These are phyloP conservation scores for Hysterium pulicare DNA, from an alignment of 2,329 filamentous ascomycete genomes.

Conservation along the genomic window DNA sequence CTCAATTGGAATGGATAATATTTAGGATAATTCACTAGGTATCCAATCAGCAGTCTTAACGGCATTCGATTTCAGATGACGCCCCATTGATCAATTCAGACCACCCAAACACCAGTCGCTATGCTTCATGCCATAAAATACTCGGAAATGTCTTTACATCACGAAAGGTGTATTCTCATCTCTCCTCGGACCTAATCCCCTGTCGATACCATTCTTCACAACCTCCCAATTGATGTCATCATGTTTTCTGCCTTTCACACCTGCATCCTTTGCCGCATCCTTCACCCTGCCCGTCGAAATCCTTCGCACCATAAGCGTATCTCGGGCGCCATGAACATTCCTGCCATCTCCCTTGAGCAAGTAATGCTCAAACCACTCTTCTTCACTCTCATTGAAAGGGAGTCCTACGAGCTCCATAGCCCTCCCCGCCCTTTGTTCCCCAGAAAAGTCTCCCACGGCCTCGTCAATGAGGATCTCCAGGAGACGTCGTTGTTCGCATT, in stretches of 20 bases:
- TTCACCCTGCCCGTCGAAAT: slow-evolving; percentile 63
- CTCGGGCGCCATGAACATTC: slow-evolving; percentile 62
- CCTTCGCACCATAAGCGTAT: slow-evolving; percentile 70
- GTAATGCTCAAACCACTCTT: slow-evolving; percentile 69
- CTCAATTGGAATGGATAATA: too few relatives aligned
- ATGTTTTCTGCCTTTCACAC: slow-evolving; percentile 41
- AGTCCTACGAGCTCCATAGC: slow-evolving; percentile 69
- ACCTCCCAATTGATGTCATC: slow-evolving; percentile 53
- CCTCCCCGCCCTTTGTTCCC: slow-evolving; percentile 47
- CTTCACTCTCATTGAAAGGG: slow-evolving; percentile 68
- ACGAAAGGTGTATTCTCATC: slow-evolving; percentile 15
- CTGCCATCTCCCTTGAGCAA: slow-evolving; percentile 64
- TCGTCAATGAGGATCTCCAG: slow-evolving; percentile 62
- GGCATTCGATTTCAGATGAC: too few relatives aligned
- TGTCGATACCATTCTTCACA: slow-evolving; percentile 34
- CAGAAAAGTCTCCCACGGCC: slow-evolving; percentile 14
- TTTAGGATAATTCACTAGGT: too few relatives aligned
- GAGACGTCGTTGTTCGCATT: slow-evolving; percentile 59
- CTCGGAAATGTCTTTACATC: neutral
- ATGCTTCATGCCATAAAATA: neutral
- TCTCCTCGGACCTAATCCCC: slow-evolving; percentile 33
- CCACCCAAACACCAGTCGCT: slow-evolving; percentile 4
- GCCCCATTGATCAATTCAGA: too few relatives aligned
- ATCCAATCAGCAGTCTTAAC: too few relatives aligned
- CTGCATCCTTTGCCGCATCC: slow-evolving; percentile 37